These are phyloP conservation scores for Penicillium diatomitis DNA, from an alignment of 495 filamentous ascomycete species.

Conservation along the genomic window DNA sequence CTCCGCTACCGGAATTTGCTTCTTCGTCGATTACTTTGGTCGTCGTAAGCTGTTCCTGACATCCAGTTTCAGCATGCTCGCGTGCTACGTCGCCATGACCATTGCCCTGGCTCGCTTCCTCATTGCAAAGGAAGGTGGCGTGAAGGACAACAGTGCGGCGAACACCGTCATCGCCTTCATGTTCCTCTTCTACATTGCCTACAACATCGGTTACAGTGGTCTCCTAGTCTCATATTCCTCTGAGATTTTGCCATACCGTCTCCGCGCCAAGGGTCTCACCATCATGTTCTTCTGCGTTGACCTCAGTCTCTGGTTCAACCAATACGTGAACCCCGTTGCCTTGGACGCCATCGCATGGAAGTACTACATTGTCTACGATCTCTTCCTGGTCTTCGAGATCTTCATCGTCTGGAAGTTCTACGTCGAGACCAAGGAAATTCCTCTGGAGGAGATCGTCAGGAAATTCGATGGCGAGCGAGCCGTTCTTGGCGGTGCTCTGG, in stretches of 20 bases:
- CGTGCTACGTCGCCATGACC: constrained; percentile 25
- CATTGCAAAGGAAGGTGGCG: background rate
- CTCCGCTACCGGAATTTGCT: constrained; percentile 28
- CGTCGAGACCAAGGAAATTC: constrained; percentile 54
- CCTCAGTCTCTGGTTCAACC: constrained; percentile 38
- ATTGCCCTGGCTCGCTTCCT: constrained; percentile 15
- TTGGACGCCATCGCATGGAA: constrained; percentile 49
- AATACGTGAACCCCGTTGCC: constrained; percentile 53
- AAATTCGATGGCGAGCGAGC: constrained; percentile 53
- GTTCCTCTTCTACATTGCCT: constrained; percentile 49
- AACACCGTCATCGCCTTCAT: constrained; percentile 49
- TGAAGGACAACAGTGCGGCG: constrained; percentile 17
- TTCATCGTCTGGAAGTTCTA: constrained; percentile 56
- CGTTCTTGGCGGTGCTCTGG: constrained; percentile 17
- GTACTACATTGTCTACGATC: constrained; percentile 54
- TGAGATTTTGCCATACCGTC: constrained; percentile 57
- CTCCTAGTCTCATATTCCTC: constrained; percentile 54
- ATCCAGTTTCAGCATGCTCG: constrained; percentile 29
- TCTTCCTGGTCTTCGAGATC: constrained; percentile 50
- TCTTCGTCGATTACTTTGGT: constrained; percentile 32
- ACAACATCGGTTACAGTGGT: constrained; percentile 52
- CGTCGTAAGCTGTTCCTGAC: constrained; percentile 29
- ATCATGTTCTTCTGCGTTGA: constrained; percentile 55
- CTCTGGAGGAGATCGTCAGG: constrained; percentile 57
- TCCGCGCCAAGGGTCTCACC: constrained; percentile 62